Evolutionary conservation across 441 rosid species (phyloP), one percentile per base, ranked within the genome.

Genomic region (Lepidium campestre): DNA sequence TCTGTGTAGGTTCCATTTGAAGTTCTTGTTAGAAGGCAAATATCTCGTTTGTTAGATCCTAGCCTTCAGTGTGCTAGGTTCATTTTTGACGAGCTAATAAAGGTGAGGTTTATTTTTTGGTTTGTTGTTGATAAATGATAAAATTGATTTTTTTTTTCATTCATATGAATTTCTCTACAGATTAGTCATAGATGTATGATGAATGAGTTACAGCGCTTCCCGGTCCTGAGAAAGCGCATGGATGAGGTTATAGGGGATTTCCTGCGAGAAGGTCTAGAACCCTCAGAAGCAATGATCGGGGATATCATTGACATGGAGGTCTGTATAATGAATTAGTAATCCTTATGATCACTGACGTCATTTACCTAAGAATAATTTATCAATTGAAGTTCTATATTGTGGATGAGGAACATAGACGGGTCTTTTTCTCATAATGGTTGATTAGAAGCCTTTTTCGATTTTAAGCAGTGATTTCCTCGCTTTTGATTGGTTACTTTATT

Each of bases 251-350:
- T 88, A 4, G 90, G 94, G 31, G 80, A 86, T 73, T 94, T 94
- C 72, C 79, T 91, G 71, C 84, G 88, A 41, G 97, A 85, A 67
- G 97, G 99, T 62, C 96, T 94, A 75, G 92, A 85, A 68, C 99
- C 97, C 39, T 79, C 98, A 10, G 93, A 94, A 76, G 84, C 84
- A 75, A 91, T 94, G 98, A 91, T 94, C 69, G 84, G 90, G 25
- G 91, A 88, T 74, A 83, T 94, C 59, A 82, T 91, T 64, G 98
- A 89, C 69, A 94, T 94, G 99, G 99, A 94, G 96, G 99, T 91
- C 71, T 49, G 48, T 15, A 62, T 57, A 22, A 14, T 53, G 29
- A 27, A 34, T 10, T 41, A n/a, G 19, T 59, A 7, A 27, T 50
- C 56, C 40, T 11, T 57, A 17, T 49, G 15, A 63, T 35, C n/a